Evolutionary conservation across 208 protist species (phyloP).

Genomic region (Leishmania aethiopica): DNA sequence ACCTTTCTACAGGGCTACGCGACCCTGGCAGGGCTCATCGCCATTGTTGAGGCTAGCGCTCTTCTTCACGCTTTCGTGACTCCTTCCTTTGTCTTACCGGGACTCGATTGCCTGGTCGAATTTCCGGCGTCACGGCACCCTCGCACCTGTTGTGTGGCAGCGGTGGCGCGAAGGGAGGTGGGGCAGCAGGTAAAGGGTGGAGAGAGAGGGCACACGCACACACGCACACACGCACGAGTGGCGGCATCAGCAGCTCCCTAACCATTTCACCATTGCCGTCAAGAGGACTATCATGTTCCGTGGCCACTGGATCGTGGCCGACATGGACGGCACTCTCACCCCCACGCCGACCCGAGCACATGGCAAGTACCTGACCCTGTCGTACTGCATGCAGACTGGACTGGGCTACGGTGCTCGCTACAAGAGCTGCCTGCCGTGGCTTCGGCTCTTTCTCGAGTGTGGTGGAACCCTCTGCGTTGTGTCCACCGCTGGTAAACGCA

Average conservation of each 20-base stretch:
- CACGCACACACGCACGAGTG: not conserved
- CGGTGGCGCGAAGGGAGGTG: not conserved
- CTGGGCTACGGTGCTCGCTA: constrained; percentile 35
- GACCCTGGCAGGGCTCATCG: not conserved
- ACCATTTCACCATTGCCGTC: not conserved
- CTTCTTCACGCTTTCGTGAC: not conserved
- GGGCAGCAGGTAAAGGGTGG: not conserved
- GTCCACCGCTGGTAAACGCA: constrained; percentile 51
- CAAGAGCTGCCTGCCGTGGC: constrained; percentile 43
- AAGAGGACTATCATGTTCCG: constrained; percentile 33
- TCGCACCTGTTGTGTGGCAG: not conserved
- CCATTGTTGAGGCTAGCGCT: not conserved
- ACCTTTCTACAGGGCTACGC: not conserved
- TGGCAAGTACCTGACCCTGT: constrained; percentile 49
- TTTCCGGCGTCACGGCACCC: too few species aligned
- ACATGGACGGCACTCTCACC: constrained; percentile 69
- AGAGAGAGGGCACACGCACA: not conserved
- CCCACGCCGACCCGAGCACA: constrained; percentile 50
- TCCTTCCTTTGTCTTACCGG: not conserved
- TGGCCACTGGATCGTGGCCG: constrained; percentile 58
- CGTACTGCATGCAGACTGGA: constrained; percentile 30
- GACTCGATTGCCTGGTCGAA: not conserved
- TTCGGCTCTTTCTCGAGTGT: constrained; percentile 32
- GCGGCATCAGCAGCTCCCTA: not conserved
- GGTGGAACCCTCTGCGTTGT: constrained; percentile 59